phyloP scores from a whole-genome alignment of 805 yeast species.

The Ogataea corticis region DNA sequence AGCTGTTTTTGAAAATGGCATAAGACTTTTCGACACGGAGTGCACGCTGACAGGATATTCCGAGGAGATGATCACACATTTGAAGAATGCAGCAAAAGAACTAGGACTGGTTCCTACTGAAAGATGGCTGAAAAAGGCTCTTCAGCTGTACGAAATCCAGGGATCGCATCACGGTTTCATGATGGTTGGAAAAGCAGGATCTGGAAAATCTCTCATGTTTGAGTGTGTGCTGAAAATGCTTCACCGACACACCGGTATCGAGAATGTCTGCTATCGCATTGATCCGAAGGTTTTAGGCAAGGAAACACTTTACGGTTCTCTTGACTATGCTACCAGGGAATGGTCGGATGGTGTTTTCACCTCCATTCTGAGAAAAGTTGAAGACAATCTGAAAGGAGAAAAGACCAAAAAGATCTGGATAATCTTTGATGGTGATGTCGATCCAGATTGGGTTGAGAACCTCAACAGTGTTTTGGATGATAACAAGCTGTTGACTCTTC shows the following conservation, averaged over 20 bases:
- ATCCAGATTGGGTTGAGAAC: slow-evolving; percentile 92
- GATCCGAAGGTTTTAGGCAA: slow-evolving; percentile 80
- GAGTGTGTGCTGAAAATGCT: slow-evolving; percentile 48
- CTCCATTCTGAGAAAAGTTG: slow-evolving; percentile 56
- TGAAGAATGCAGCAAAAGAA: slow-evolving; percentile 32
- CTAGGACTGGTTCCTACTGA: slow-evolving; percentile 37
- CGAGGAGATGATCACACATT: slow-evolving; percentile 25
- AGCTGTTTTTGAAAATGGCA: slow-evolving; percentile 33
- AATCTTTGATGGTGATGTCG: slow-evolving; percentile 89
- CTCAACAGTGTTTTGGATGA: slow-evolving; percentile 91
- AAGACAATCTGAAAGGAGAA: slow-evolving; percentile 61
- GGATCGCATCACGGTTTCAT: slow-evolving; percentile 74
- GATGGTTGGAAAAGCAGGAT: slow-evolving; percentile 72
- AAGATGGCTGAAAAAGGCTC: slow-evolving; percentile 52
- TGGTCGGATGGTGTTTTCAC: slow-evolving; percentile 92
- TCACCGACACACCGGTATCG: slow-evolving; percentile 31
- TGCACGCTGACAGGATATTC: slow-evolving; percentile 11
- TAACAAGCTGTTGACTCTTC: slow-evolving; percentile 74
- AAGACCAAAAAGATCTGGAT: slow-evolving; percentile 62
- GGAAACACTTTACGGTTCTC: slow-evolving; percentile 61
- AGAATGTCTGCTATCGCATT: slow-evolving; percentile 45
- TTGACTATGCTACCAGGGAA: slow-evolving; percentile 79
- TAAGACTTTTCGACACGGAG: slow-evolving; percentile 29
- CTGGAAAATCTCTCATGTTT: slow-evolving; percentile 69
- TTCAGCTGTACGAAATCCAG: slow-evolving; percentile 64